Evolutionary conservation across 345 rosid genomes (phyloP).

Genomic region (Zanthoxylum bungeanum): DNA sequence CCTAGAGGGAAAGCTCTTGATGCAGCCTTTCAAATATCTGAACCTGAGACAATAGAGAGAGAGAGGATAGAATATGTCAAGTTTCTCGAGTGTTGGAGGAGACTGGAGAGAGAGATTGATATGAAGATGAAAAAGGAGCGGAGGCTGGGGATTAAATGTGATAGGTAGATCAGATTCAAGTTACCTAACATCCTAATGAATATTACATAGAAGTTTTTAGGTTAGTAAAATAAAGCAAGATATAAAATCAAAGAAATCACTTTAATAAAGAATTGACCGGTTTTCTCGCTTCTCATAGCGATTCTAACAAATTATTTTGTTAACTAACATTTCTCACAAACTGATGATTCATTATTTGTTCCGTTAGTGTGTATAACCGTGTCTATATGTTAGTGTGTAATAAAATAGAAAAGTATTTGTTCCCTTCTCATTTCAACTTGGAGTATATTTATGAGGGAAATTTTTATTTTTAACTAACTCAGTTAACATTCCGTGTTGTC

Average conservation of each 20-base stretch:
- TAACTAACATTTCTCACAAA: neutral
- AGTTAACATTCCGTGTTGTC: constrained; percentile 50
- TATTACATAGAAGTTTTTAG: neutral
- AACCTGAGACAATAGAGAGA: neutral
- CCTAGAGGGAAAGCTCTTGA: too few species aligned
- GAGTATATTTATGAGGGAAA: constrained; percentile 26
- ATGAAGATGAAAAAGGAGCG: neutral
- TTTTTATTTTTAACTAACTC: constrained; percentile 45
- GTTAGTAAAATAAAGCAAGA: neutral
- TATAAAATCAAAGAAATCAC: neutral
- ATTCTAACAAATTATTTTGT: neutral
- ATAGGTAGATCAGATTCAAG: neutral
- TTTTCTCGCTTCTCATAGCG: neutral
- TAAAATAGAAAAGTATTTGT: constrained; percentile 4
- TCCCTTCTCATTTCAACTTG: constrained; percentile 18
- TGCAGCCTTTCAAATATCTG: neutral
- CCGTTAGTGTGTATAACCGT: neutral
- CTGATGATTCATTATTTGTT: neutral
- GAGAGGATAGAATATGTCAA: neutral
- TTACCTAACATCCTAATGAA: neutral
- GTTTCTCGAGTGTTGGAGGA: neutral
- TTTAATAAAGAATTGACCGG: neutral
- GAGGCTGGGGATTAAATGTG: neutral
- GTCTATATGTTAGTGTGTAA: neutral
- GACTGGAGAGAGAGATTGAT: neutral